A percentile compares a stretch with the other conserved stretches of the same genome.
These are phyloP conservation scores for Blastomyces percursus DNA, from an alignment of 2,329 filamentous ascomycete species.

Conservation along the genomic window DNA sequence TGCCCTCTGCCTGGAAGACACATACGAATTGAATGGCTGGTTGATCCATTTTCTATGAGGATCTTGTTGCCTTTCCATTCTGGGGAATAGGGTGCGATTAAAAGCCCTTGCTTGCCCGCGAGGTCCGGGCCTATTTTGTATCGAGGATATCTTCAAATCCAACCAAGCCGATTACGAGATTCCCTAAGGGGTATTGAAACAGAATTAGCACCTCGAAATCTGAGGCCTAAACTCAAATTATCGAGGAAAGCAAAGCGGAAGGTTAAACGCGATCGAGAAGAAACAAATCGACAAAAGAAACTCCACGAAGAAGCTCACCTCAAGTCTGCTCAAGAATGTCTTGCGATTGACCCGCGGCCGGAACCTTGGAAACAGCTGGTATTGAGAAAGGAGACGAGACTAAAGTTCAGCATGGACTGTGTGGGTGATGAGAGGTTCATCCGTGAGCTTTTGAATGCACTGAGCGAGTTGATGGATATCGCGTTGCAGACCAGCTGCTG, in stretches of 20 bases:
- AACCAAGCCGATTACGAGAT: slow-evolving; percentile 33
- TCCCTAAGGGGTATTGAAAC: background rate
- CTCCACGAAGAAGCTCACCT: slow-evolving; percentile 20
- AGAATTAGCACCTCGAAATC: slow-evolving; percentile 11
- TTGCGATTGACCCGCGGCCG: slow-evolving; percentile 33
- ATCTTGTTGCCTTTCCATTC: slow-evolving; percentile 35
- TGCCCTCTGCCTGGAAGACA: background rate
- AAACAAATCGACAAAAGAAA: background rate
- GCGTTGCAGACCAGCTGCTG: slow-evolving; percentile 41
- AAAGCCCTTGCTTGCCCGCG: background rate
- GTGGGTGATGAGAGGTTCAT: slow-evolving; percentile 44
- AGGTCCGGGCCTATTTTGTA: no score
- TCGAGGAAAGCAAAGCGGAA: background rate
- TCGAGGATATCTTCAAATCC: slow-evolving; percentile 32
- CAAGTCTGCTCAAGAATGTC: slow-evolving; percentile 20
- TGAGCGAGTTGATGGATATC: slow-evolving; percentile 46
- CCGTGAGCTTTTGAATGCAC: slow-evolving; percentile 50
- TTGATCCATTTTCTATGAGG: slow-evolving; percentile 27
- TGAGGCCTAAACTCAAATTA: background rate
- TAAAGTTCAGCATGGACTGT: slow-evolving; percentile 39
- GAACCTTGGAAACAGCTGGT: slow-evolving; percentile 29
- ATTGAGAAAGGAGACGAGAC: slow-evolving; percentile 32
- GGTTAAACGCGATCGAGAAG: background rate
- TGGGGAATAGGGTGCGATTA: slow-evolving; percentile 47
- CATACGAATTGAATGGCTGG: slow-evolving; percentile 6